A percentile compares a stretch with the other conserved stretches of the same genome.
Evolutionary conservation across 306 rosid species (phyloP).

Genomic region (Fagus sylvatica): DNA sequence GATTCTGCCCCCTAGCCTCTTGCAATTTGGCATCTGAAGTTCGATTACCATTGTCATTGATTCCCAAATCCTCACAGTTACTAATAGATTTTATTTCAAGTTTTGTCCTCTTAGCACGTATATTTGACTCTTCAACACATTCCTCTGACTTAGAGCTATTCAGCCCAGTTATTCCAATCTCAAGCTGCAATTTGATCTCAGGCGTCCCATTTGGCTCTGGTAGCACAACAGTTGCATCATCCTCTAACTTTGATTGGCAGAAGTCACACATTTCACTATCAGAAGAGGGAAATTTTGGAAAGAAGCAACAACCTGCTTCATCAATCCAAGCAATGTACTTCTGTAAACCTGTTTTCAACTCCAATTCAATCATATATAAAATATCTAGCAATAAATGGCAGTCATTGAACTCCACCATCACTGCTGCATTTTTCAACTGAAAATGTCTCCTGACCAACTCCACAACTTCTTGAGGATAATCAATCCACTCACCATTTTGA

Average conservation of each 20-base stretch:
- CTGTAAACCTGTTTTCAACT: slow-evolving; percentile 66
- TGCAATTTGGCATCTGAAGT: slow-evolving; percentile 30
- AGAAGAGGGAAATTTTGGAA: slow-evolving; percentile 64
- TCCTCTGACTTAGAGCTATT: slow-evolving; percentile 49
- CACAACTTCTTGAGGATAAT: slow-evolving; percentile 61
- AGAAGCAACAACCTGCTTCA: slow-evolving; percentile 76
- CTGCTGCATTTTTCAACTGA: slow-evolving; percentile 55
- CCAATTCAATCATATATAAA: slow-evolving; percentile 72
- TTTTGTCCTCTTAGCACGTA: slow-evolving; percentile 38
- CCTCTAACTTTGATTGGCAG: slow-evolving; percentile 29
- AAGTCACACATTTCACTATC: slow-evolving; percentile 31
- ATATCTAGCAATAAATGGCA: slow-evolving; percentile 62
- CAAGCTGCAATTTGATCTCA: slow-evolving; percentile 71
- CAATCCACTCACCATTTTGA: slow-evolving; percentile 68
- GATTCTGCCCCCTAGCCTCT: slow-evolving; percentile 35
- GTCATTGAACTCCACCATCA: slow-evolving; percentile 65
- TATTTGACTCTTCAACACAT: slow-evolving; percentile 78
- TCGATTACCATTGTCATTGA: slow-evolving; percentile 56
- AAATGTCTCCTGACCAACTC: slow-evolving; percentile 63
- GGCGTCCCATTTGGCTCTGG: slow-evolving; percentile 37
- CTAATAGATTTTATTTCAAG: slow-evolving; percentile 39
- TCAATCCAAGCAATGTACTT: slow-evolving; percentile 91
- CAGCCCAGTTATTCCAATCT: slow-evolving; percentile 69
- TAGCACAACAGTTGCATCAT: not conserved
- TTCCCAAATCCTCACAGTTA: slow-evolving; percentile 36